A percentile compares a stretch with the other conserved stretches of the same genome.
Evolutionary conservation across 2,329 filamentous ascomycete genomes (phyloP).

Genomic region (Colletotrichum sp.): DNA sequence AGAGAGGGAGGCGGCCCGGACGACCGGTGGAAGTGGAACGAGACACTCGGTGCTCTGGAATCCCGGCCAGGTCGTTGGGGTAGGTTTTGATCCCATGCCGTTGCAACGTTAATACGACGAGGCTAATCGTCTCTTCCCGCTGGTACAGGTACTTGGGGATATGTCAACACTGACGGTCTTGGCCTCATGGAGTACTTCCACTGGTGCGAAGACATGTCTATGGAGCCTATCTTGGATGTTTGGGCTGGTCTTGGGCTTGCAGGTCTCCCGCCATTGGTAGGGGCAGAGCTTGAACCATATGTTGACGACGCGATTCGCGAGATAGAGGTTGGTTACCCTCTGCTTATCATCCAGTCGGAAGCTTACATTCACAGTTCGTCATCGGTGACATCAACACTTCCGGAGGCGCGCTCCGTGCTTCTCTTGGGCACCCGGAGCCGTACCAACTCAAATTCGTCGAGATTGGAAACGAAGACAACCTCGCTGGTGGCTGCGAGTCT

Average conservation of each 20-base stretch:
- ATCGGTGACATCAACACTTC: background rate
- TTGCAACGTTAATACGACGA: accelerated
- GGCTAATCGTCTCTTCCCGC: accelerated
- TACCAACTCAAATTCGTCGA: background rate
- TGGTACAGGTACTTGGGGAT: background rate
- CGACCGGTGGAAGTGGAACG: background rate
- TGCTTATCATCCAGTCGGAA: background rate
- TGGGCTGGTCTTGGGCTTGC: background rate
- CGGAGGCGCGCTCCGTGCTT: background rate
- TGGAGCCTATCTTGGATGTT: background rate
- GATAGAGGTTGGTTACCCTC: background rate
- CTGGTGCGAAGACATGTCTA: background rate
- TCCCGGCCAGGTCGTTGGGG: background rate
- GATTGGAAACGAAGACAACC: background rate
- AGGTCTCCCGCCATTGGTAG: background rate
- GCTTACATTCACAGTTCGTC: background rate
- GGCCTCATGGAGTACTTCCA: background rate
- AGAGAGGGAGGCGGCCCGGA: background rate
- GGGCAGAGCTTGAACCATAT: background rate
- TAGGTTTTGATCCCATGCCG: accelerated
- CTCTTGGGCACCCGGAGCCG: background rate
- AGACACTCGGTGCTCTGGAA: background rate
- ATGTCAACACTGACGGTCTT: background rate
- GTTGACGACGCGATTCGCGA: background rate
- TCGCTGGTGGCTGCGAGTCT: background rate